Percentiles rank a stretch among this genome's conserved stretches.
phyloP scores from a whole-genome alignment of 306 rosid genomes.

The Hippophae rhamnoides region DNA sequence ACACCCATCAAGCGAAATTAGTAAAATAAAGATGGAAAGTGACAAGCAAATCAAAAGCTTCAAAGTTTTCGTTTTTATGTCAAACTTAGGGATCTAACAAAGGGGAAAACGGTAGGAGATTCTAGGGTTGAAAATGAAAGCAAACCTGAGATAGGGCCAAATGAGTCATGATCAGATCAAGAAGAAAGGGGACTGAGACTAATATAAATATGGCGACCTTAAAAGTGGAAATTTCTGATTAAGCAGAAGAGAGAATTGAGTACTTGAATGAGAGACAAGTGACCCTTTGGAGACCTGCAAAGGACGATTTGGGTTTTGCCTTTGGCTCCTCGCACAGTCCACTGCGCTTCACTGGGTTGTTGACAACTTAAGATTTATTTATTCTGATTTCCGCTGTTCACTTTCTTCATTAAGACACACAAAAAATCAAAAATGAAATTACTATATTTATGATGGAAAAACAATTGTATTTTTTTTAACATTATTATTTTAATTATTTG shows the following conservation, averaged over 20 bases:
- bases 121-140: not conserved
- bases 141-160: constrained; percentile 37
- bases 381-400: not conserved
- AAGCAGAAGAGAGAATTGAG: not conserved
- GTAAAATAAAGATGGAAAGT: not conserved
- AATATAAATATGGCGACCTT: not conserved
- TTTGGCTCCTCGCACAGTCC: constrained; percentile 19
- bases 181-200: constrained; percentile 5
- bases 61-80: not conserved
- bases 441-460: too few species aligned
- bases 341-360: not conserved
- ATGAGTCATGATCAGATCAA: constrained; percentile 30
- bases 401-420: too few species aligned
- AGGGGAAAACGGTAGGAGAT: not conserved
- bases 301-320: constrained; percentile 24
- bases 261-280: not conserved
- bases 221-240: constrained; percentile 5
- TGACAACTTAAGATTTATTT: constrained; percentile 1
- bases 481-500: too few species aligned
- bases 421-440: too few species aligned
- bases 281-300: constrained; percentile 40
- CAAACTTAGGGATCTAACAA: constrained; percentile 17
- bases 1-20: constrained; percentile 7
- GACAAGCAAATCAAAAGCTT: too few species aligned
- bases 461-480: too few species aligned